Conservation (phyloP, 2,329 filamentous ascomycete genomes). For the Sporothrix schenckii region DNA sequence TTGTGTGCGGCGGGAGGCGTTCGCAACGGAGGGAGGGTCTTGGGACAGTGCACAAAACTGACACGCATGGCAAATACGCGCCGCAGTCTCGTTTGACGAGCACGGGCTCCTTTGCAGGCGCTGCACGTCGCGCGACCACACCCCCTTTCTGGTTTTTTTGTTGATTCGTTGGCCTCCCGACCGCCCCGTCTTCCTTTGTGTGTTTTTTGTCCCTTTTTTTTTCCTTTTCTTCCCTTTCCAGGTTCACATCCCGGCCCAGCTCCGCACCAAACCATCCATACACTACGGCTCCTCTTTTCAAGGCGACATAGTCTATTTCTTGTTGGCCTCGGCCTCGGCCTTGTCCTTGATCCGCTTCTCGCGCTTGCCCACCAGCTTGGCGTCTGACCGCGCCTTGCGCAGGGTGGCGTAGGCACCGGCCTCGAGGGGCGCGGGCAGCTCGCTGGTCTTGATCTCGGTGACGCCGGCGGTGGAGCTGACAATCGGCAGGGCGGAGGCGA, state of each 20-base stretch:
- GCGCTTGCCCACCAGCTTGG: constrained; percentile 77
- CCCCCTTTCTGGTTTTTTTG: neutral
- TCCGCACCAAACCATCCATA: neutral
- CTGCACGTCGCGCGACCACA: neutral
- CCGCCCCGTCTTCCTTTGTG: constrained; percentile 8
- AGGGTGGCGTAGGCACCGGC: constrained; percentile 79
- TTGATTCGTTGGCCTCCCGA: neutral
- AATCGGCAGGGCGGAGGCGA: constrained; percentile 71
- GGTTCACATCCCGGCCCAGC: constrained; percentile 5
- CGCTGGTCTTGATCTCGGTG: constrained; percentile 78
- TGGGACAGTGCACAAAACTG: neutral
- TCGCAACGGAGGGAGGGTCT: neutral
- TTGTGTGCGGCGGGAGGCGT: neutral
- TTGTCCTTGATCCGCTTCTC: constrained; percentile 93
- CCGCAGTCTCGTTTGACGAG: neutral
- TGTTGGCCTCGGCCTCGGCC: constrained; percentile 78
- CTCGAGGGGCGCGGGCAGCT: constrained; percentile 77
- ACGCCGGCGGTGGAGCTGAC: constrained; percentile 66
- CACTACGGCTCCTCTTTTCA: neutral
- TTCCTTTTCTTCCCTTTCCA: neutral
- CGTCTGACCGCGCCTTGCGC: constrained; percentile 80
- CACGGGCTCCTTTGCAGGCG: neutral
- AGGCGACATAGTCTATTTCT: constrained; percentile 69
- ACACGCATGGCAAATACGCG: neutral
- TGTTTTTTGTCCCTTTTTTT: constrained; percentile 20